A percentile compares a stretch with the other conserved stretches of the same genome.
phyloP scores from a whole-genome alignment of 2,329 filamentous ascomycete species.

The Alternaria infectoria region DNA sequence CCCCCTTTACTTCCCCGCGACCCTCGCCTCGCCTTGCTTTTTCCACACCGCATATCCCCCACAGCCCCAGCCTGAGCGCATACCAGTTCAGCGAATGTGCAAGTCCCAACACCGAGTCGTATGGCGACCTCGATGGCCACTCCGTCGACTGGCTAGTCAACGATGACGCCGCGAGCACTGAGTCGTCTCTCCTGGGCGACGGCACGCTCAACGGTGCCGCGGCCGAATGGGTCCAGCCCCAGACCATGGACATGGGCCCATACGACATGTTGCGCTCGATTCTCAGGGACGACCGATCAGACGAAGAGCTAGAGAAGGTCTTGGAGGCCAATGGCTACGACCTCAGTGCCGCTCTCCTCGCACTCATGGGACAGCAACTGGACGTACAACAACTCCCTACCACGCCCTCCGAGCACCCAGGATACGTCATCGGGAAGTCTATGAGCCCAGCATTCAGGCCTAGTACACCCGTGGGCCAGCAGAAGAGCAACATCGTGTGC shows the following conservation, averaged over 20 bases:
- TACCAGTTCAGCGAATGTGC: constrained; percentile 86
- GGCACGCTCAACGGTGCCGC: constrained; percentile 79
- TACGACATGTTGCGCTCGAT: constrained; percentile 98
- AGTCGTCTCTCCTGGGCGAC: constrained; percentile 73
- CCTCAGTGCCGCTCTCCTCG: constrained; percentile 86
- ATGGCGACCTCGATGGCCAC: constrained; percentile 89
- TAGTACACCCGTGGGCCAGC: constrained; percentile 74
- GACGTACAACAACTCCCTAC: constrained; percentile 57
- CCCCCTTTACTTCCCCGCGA: constrained; percentile 91
- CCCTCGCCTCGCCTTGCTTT: constrained; percentile 91
- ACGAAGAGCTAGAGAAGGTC: constrained; percentile 93
- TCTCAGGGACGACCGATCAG: constrained; percentile 82
- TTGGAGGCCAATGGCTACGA: constrained; percentile 91
- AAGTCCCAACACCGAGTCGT: constrained; percentile 80
- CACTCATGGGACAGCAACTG: constrained; percentile 78
- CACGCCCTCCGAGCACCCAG: constrained; percentile 63
- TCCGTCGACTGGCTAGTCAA: constrained; percentile 96
- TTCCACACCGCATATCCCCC: constrained; percentile 87
- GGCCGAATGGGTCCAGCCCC: constrained; percentile 74
- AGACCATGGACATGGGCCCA: constrained; percentile 89
- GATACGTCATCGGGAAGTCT: constrained; percentile 85
- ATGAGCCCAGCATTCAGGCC: constrained; percentile 76
- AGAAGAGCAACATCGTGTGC: constrained; percentile 89
- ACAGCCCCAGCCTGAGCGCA: constrained; percentile 91
- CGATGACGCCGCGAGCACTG: constrained; percentile 81